A percentile compares a stretch with the other conserved stretches of the same genome.
Evolutionary conservation across 768 basidiomycete species (phyloP).

Genomic region (Hirschioporus abietinus): DNA sequence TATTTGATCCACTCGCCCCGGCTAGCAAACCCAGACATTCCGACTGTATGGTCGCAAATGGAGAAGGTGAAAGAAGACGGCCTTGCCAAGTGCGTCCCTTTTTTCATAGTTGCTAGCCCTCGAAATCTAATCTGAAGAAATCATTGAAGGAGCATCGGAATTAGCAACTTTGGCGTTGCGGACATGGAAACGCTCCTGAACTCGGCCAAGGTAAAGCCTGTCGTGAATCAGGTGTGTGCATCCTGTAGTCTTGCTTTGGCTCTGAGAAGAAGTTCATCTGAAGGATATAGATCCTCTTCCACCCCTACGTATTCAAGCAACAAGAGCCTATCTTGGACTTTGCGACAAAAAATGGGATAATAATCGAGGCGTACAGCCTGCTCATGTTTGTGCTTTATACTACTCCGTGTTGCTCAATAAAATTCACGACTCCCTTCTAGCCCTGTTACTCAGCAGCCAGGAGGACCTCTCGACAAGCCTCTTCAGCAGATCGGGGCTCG

Average conservation of each 20-base stretch:
- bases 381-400: constrained; percentile 41
- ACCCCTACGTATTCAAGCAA: constrained; percentile 60
- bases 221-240: constrained; percentile 56
- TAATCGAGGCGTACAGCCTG: constrained; percentile 68
- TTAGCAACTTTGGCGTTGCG: constrained; percentile 58
- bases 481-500: constrained; percentile 47
- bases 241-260: background rate
- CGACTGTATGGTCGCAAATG: constrained; percentile 58
- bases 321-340: constrained; percentile 55
- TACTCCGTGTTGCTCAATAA: background rate
- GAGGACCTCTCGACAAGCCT: constrained; percentile 61
- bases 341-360: constrained; percentile 50
- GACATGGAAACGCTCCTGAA: constrained; percentile 52
- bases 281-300: constrained; percentile 50
- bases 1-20: constrained; percentile 64
- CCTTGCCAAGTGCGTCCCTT: constrained; percentile 42
- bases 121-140: constrained; percentile 1
- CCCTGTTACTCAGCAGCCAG: constrained; percentile 53
- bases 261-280: background rate
- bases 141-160: constrained; percentile 55
- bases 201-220: constrained; percentile 57
- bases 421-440: constrained; percentile 24
- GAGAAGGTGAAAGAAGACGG: constrained; percentile 54
- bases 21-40: constrained; percentile 51
- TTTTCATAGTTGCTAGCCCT: background rate